These are phyloP conservation scores for Saccharomyces hybrid DNA, from an alignment of 1,139 yeast genomes.

Conservation along the genomic window DNA sequence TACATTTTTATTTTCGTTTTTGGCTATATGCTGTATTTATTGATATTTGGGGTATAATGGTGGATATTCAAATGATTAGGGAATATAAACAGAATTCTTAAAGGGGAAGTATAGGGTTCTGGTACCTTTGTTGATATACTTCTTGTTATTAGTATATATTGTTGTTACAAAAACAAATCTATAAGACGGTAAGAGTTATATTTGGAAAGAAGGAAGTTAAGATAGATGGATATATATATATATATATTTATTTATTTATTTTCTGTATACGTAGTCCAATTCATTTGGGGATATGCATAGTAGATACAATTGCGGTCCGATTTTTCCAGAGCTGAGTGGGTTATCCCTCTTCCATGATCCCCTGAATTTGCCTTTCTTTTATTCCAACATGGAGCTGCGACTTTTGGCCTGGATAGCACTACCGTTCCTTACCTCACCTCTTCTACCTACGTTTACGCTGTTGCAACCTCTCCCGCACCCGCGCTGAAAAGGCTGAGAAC, in stretches of 20 bases:
- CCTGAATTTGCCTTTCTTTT: not conserved
- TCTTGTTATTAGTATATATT: not conserved
- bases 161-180: no score
- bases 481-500: conserved; percentile 1
- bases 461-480: not conserved
- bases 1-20: conserved; percentile 9
- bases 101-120: not conserved
- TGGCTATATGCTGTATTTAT: not conserved
- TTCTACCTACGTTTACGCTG: not conserved
- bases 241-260: not conserved
- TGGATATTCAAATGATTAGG: not conserved
- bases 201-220: no score
- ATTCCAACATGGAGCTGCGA: not conserved
- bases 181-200: no score
- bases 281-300: not conserved
- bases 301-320: not conserved
- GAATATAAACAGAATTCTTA: not conserved
- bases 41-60: not conserved
- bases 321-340: not conserved
- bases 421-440: not conserved
- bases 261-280: not conserved
- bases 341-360: not conserved
- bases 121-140: not conserved
- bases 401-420: not conserved
- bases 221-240: not conserved